These are phyloP conservation scores for Friedmanniomyces simplex DNA, from an alignment of 495 filamentous ascomycete species.

Conservation along the genomic window DNA sequence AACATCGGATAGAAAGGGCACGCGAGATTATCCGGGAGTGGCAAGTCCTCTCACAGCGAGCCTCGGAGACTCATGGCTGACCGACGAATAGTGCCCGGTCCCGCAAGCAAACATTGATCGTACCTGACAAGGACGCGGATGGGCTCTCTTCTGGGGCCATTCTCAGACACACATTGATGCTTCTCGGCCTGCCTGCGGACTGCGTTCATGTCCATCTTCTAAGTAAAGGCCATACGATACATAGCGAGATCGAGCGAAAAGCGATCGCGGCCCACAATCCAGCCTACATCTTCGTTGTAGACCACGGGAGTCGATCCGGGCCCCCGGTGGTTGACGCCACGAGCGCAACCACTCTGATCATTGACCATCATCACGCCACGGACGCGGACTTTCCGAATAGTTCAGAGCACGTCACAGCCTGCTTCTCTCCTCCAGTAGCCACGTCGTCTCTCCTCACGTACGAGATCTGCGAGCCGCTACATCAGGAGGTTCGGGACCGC, in stretches of 20 bases:
- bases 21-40: constrained; percentile 41
- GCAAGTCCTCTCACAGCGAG: constrained; percentile 27
- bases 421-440: constrained; percentile 46
- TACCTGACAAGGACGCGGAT: constrained; percentile 55
- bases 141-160: constrained; percentile 50
- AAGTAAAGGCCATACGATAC: constrained; percentile 41
- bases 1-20: constrained; percentile 37
- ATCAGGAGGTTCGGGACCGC: constrained; percentile 33
- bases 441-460: constrained; percentile 49
- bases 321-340: constrained; percentile 37
- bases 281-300: constrained; percentile 46
- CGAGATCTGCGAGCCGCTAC: constrained; percentile 42
- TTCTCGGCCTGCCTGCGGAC: constrained; percentile 38
- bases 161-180: constrained; percentile 41
- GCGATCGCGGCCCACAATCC: constrained; percentile 39
- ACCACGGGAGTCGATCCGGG: constrained; percentile 45
- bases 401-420: constrained; percentile 41
- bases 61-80: not conserved
- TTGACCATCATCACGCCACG: constrained; percentile 47
- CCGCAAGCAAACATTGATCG: constrained; percentile 34
- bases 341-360: constrained; percentile 37
- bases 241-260: constrained; percentile 36
- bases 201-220: constrained; percentile 44
- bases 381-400: constrained; percentile 43
- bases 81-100: constrained; percentile 17